Evolutionary conservation across 2,329 filamentous ascomycete species (phyloP).

Genomic region (Trichoderma harzianum): DNA sequence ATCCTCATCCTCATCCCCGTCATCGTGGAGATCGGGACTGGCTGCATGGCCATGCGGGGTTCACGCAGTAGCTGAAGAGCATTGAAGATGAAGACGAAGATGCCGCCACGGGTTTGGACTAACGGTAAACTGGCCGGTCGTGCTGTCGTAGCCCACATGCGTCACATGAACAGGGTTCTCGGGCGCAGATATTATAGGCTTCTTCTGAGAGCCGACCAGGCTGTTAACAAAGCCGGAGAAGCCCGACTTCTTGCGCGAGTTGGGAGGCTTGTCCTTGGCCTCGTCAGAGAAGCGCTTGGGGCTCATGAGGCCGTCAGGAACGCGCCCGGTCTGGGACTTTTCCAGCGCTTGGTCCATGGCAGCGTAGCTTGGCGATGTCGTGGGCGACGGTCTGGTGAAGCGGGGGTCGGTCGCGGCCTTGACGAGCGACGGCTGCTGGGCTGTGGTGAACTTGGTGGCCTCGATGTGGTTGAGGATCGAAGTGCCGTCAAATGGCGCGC

Average conservation of each 20-base stretch:
- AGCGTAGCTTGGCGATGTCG: constrained; percentile 58
- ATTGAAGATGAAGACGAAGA: neutral
- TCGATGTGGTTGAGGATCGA: constrained; percentile 51
- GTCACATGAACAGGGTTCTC: constrained; percentile 98
- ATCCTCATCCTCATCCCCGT: neutral
- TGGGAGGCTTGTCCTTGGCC: constrained; percentile 46
- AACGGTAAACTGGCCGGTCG: constrained; percentile 94
- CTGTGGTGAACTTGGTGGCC: constrained; percentile 24
- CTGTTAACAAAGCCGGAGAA: constrained; percentile 80
- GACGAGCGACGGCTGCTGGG: constrained; percentile 27
- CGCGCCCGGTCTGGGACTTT: constrained; percentile 33
- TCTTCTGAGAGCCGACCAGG: constrained; percentile 77
- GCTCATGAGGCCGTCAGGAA: constrained; percentile 44
- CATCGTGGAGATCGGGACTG: neutral
- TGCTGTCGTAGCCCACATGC: constrained; percentile 94
- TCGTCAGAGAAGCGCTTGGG: constrained; percentile 81
- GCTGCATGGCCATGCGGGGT: constrained; percentile 14
- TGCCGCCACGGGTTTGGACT: constrained; percentile 34
- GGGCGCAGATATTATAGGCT: constrained; percentile 92
- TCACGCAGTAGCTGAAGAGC: constrained; percentile 16
- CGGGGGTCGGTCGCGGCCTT: constrained; percentile 54
- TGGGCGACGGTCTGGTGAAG: constrained; percentile 52
- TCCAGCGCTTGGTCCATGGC: constrained; percentile 39
- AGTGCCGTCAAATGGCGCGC: constrained; percentile 62
- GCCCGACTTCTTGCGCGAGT: constrained; percentile 77